Evolutionary conservation across 441 rosid genomes (phyloP).

Genomic region (Melastoma candidum): DNA sequence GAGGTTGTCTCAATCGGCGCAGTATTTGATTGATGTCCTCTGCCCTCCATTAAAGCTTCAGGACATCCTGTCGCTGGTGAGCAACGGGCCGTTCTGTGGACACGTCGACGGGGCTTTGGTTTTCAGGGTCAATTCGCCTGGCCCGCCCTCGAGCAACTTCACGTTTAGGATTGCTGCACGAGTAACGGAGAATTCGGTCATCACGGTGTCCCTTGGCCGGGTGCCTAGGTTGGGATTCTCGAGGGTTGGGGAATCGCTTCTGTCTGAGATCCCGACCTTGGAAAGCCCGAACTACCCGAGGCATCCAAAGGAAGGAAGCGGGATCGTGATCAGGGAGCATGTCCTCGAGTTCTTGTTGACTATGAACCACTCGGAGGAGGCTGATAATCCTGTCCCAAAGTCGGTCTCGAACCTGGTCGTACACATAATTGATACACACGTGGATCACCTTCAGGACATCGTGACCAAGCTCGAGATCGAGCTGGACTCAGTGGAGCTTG

Average conservation of each 20-base stretch:
- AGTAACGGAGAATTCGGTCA: slow-evolving; percentile 76
- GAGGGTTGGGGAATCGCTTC: slow-evolving; percentile 60
- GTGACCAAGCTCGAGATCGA: slow-evolving; percentile 87
- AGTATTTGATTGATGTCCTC: slow-evolving; percentile 76
- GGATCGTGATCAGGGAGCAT: slow-evolving; percentile 81
- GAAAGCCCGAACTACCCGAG: slow-evolving; percentile 42
- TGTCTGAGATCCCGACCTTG: slow-evolving; percentile 81
- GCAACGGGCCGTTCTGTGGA: slow-evolving; percentile 91
- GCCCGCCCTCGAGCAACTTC: slow-evolving; percentile 61
- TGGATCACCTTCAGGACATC: slow-evolving; percentile 88
- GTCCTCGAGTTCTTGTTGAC: slow-evolving; percentile 87
- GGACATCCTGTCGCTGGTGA: slow-evolving; percentile 88
- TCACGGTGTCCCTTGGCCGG: slow-evolving; percentile 82
- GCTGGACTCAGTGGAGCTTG: slow-evolving; percentile 73
- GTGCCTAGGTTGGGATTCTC: slow-evolving; percentile 94
- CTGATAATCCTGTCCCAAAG: slow-evolving; percentile 86
- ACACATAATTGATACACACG: slow-evolving; percentile 77
- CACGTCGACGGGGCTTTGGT: slow-evolving; percentile 87
- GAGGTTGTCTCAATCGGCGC: slow-evolving; percentile 73
- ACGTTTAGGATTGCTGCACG: slow-evolving; percentile 87
- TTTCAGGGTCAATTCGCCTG: slow-evolving; percentile 91
- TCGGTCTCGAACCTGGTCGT: slow-evolving; percentile 79
- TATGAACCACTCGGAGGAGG: slow-evolving; percentile 97
- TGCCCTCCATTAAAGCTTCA: slow-evolving; percentile 94
- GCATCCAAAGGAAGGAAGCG: slow-evolving; percentile 46